Percentiles rank a stretch among this genome's conserved stretches.
These are phyloP conservation scores for Neurospora sp. DNA, from an alignment of 495 filamentous ascomycete genomes.

Conservation along the genomic window DNA sequence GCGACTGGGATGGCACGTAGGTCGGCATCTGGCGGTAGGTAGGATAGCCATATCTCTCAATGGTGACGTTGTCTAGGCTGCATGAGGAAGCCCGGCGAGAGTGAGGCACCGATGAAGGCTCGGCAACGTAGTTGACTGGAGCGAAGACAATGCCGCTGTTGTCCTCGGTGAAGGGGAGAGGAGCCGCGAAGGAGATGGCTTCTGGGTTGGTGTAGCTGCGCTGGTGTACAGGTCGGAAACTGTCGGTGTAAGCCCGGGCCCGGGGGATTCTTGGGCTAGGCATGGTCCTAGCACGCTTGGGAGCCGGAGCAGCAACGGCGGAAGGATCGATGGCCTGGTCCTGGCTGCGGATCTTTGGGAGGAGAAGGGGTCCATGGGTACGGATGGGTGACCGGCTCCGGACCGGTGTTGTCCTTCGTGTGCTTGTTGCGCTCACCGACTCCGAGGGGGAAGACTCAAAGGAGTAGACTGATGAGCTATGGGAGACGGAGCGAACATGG, in stretches of 20 bases:
- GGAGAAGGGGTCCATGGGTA: constrained; percentile 68
- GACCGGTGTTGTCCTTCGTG: constrained; percentile 60
- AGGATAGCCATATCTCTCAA: constrained; percentile 66
- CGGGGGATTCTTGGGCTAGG: constrained; percentile 10
- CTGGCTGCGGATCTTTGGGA: constrained; percentile 80
- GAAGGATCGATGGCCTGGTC: constrained; percentile 56
- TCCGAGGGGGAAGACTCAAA: constrained; percentile 72
- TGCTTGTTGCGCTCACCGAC: constrained; percentile 40
- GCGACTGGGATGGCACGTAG: constrained; percentile 43
- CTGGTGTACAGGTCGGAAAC: constrained; percentile 41
- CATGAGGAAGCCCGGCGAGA: constrained; percentile 57
- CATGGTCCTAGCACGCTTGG: constrained; percentile 32
- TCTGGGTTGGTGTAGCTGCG: constrained; percentile 62
- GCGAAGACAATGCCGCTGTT: constrained; percentile 46
- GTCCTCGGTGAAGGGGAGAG: constrained; percentile 26
- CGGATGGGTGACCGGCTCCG: constrained; percentile 54
- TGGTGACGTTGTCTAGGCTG: constrained; percentile 53
- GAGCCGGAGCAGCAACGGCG: constrained; percentile 15
- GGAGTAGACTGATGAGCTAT: constrained; percentile 39
- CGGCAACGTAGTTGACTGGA: constrained; percentile 51
- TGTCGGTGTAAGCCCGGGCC: constrained; percentile 13
- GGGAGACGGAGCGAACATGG: constrained; percentile 42
- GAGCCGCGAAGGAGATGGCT: constrained; percentile 42
- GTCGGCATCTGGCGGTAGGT: constrained; percentile 69
- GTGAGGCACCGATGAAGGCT: constrained; percentile 32